phyloP scores from a whole-genome alignment of 805 yeast species.

The Hanseniaspora mollemarum region DNA sequence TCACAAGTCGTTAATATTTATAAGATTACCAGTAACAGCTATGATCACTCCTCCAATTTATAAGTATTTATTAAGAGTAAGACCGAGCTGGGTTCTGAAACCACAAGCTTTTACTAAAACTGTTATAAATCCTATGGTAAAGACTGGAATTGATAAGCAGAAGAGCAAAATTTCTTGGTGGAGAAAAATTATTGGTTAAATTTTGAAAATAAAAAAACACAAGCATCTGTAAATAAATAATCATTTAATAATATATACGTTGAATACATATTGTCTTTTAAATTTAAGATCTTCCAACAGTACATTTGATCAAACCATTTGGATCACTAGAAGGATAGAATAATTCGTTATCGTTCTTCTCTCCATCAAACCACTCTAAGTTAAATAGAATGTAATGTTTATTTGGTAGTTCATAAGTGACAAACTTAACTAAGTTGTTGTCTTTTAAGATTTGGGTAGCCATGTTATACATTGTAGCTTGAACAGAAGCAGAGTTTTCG shows the following conservation, averaged over 20 bases:
- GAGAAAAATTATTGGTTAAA: slow-evolving; percentile 29
- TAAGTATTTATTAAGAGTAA: slow-evolving; percentile 53
- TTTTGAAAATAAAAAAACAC: slow-evolving; percentile 20
- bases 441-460: slow-evolving; percentile 52
- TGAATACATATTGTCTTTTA: too few species aligned
- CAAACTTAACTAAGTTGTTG: slow-evolving; percentile 49
- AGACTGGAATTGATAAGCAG: slow-evolving; percentile 25
- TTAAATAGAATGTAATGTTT: slow-evolving; percentile 80
- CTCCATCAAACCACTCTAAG: slow-evolving; percentile 69
- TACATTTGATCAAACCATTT: slow-evolving; percentile 79
- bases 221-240: not conserved
- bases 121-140: slow-evolving; percentile 34
- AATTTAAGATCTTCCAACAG: slow-evolving; percentile 62
- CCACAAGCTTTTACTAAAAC: slow-evolving; percentile 38
- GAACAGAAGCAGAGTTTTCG: slow-evolving; percentile 88
- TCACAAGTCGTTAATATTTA: slow-evolving; percentile 74
- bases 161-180: slow-evolving; percentile 31
- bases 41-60: slow-evolving; percentile 81
- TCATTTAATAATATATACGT: not conserved
- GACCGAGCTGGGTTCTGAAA: slow-evolving; percentile 42
- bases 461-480: slow-evolving; percentile 95
- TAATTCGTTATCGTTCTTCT: slow-evolving; percentile 66
- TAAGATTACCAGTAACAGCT: slow-evolving; percentile 82
- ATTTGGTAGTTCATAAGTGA: slow-evolving; percentile 73
- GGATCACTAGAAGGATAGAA: slow-evolving; percentile 89